phyloP scores from a whole-genome alignment of 2,329 filamentous ascomycete genomes.

The Lachnellula occidentalis region DNA sequence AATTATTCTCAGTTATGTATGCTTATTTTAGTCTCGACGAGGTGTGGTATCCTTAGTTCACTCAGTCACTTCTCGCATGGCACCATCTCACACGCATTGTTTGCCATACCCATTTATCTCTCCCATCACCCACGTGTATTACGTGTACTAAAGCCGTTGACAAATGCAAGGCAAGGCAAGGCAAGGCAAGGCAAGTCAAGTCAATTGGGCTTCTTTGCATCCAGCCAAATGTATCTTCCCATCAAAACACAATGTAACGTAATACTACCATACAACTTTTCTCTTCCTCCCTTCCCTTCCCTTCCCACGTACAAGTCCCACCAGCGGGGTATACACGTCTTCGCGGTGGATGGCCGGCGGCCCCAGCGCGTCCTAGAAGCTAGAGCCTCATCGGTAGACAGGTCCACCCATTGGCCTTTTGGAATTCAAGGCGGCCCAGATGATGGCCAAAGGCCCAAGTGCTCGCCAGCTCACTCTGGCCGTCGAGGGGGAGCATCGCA shows the following conservation, averaged over 20 bases:
- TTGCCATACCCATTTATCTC: too few species aligned
- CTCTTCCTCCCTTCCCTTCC: not conserved
- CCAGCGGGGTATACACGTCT: too few species aligned
- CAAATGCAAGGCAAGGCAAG: not conserved
- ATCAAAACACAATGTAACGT: slow-evolving; percentile 8
- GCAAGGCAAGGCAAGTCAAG: too few species aligned
- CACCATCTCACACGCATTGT: too few species aligned
- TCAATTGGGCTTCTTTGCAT: not conserved
- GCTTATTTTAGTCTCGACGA: too few species aligned
- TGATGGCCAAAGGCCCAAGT: not conserved
- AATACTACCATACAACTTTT: not conserved
- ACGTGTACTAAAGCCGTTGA: not conserved
- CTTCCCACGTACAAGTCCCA: not conserved
- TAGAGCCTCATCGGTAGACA: slow-evolving; percentile 9
- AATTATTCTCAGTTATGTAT: too few species aligned
- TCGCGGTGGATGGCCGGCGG: not conserved
- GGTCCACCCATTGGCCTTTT: too few species aligned
- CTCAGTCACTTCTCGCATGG: too few species aligned
- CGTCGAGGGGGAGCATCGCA: not conserved
- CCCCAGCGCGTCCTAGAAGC: slow-evolving; percentile 5
- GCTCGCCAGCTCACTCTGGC: slow-evolving; percentile 6
- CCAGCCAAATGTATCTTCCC: not conserved
- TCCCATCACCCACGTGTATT: too few species aligned
- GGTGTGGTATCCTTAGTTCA: too few species aligned
- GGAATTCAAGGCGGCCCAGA: too few species aligned